Conservation (phyloP, 2,329 filamentous ascomycete genomes). For the Emmonsiellopsis sp. region DNA sequence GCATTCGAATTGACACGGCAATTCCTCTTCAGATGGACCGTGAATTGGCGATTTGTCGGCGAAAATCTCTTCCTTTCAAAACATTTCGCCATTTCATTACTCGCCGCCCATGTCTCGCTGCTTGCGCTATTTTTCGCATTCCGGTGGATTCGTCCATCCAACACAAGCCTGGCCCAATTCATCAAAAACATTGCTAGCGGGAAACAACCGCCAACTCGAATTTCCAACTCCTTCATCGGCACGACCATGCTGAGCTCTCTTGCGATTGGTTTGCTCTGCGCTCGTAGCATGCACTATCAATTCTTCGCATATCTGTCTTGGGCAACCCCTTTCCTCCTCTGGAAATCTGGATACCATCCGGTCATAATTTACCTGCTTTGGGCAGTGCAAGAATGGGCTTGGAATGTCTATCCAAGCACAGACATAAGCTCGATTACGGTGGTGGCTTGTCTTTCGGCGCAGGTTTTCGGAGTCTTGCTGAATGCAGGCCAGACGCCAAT, state of each 20-base stretch:
- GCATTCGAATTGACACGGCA: conserved; percentile 87
- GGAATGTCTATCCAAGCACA: conserved; percentile 89
- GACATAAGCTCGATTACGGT: conserved; percentile 55
- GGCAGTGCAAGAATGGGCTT: conserved; percentile 79
- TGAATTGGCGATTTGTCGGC: conserved; percentile 95
- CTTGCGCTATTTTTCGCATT: conserved; percentile 57
- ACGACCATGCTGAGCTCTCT: conserved; percentile 69
- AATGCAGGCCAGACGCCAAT: conserved; percentile 22
- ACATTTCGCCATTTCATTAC: conserved; percentile 58
- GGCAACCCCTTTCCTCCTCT: conserved; percentile 79
- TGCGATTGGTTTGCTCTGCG: conserved; percentile 72
- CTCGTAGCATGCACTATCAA: conserved; percentile 85
- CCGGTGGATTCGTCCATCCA: conserved; percentile 64
- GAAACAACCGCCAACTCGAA: conserved; percentile 44
- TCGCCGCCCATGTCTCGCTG: conserved; percentile 57
- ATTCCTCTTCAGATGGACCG: conserved; percentile 97
- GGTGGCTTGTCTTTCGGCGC: conserved; percentile 60
- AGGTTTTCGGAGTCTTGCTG: conserved; percentile 54
- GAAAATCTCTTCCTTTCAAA: conserved; percentile 69
- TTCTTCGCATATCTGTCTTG: conserved; percentile 90
- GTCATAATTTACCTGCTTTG: conserved; percentile 60
- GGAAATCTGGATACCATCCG: conserved; percentile 64
- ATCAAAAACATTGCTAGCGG: conserved; percentile 44
- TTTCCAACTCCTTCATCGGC: conserved; percentile 66
- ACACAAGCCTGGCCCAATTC: conserved; percentile 50